Percentiles rank a stretch among this genome's conserved stretches.
phyloP scores from a whole-genome alignment of 805 yeast species.

The Ogataea methylovora region DNA sequence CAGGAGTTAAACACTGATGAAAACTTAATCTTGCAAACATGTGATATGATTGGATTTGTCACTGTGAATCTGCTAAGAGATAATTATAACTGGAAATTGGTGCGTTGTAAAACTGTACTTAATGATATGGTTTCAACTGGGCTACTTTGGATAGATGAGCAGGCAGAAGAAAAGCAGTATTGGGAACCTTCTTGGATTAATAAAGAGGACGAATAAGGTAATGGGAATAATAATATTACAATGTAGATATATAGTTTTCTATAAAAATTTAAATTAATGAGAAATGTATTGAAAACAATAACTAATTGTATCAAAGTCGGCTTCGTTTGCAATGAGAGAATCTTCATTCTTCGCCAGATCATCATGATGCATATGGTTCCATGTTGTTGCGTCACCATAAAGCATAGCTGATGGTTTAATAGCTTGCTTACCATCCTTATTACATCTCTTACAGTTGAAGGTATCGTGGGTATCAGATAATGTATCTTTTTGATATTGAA shows the following conservation, averaged over 20 bases:
- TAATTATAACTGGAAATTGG: conserved; percentile 67
- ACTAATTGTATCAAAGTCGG: conserved; percentile 58
- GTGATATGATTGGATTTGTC: conserved; percentile 72
- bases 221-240: no score
- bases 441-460: conserved; percentile 80
- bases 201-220: conserved; percentile 5
- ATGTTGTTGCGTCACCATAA: conserved; percentile 95
- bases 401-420: conserved; percentile 76
- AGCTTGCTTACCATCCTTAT: conserved; percentile 47
- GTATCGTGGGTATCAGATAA: conserved; percentile 90
- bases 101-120: conserved; percentile 54
- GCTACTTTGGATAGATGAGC: conserved; percentile 76
- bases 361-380: conserved; percentile 81
- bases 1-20: conserved; percentile 64
- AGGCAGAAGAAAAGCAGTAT: conserved; percentile 32
- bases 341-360: conserved; percentile 66
- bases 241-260: no score
- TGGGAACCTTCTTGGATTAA: conserved; percentile 77
- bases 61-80: conserved; percentile 56
- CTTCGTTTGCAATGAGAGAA: conserved; percentile 67
- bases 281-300: conserved; percentile 93
- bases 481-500: conserved; percentile 60
- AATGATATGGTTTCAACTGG: conserved; percentile 81
- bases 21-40: conserved; percentile 60
- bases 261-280: conserved; percentile 33